Conservation (phyloP, 2,329 filamentous ascomycete genomes). For the Neonectria hederae region DNA sequence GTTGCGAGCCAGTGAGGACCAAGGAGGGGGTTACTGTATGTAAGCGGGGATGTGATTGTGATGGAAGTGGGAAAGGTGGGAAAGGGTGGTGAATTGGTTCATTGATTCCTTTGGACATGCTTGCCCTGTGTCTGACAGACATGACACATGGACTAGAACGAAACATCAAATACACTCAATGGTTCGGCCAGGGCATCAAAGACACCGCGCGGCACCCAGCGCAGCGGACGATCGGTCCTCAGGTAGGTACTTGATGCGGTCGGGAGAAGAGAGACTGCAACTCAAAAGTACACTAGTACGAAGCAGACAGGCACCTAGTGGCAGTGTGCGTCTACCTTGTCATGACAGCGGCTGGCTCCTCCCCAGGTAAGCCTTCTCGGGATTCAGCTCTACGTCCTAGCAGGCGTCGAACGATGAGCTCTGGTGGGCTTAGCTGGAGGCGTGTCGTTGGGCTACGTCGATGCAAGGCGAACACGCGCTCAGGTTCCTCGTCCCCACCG, state of each 20-base stretch:
- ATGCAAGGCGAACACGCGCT: conserved; percentile 31
- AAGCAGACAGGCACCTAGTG: background rate
- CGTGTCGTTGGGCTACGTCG: conserved; percentile 38
- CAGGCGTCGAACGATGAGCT: conserved; percentile 30
- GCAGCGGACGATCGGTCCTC: background rate
- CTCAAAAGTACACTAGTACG: background rate
- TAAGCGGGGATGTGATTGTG: conserved; percentile 25
- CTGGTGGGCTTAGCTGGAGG: conserved; percentile 19
- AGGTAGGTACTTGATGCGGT: background rate
- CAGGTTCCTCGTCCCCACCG: conserved; percentile 26
- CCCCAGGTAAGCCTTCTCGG: background rate
- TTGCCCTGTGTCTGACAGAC: conserved; percentile 9
- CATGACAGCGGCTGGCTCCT: background rate
- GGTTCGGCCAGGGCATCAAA: background rate
- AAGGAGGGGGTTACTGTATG: conserved; percentile 5
- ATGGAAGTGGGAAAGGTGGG: conserved; percentile 14
- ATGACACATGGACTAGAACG: conserved; percentile 6
- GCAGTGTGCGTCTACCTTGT: background rate
- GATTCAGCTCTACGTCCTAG: conserved; percentile 11
- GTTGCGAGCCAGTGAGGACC: conserved; percentile 11
- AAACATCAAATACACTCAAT: background rate
- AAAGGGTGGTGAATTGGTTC: conserved; percentile 1
- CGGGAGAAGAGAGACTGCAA: background rate
- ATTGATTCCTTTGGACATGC: conserved; percentile 9
- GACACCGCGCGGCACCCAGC: background rate